A percentile compares a stretch with the other conserved stretches of the same genome.
Conservation (phyloP, 208 protist species). For the Leishmania martiniquensis region DNA sequence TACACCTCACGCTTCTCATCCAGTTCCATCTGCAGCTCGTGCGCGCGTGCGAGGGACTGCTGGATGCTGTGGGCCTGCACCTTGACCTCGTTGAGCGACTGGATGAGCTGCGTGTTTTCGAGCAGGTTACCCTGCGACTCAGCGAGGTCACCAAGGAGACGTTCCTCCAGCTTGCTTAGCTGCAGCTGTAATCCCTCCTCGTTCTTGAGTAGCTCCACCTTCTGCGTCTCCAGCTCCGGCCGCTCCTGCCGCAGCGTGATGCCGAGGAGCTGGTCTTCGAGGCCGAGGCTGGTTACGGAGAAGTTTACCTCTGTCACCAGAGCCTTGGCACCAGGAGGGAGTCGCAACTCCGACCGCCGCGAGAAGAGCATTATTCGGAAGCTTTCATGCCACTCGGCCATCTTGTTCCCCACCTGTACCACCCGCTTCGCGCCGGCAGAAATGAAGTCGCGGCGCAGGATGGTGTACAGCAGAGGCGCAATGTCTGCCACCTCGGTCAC, state of each 20-base stretch:
- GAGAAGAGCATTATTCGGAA: conserved; percentile 97
- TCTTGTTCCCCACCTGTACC: conserved; percentile 96
- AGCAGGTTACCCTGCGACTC: conserved; percentile 94
- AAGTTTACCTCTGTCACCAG: conserved; percentile 97
- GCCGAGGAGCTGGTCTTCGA: conserved; percentile 97
- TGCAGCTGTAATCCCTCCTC: conserved; percentile 96
- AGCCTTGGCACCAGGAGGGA: conserved; percentile 89
- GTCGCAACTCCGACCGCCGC: conserved; percentile 82
- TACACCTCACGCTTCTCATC: conserved; percentile 96
- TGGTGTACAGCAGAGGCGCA: conserved; percentile 94
- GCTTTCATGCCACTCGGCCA: conserved; percentile 96
- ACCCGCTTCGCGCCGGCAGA: conserved; percentile 89
- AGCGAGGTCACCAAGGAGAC: conserved; percentile 93
- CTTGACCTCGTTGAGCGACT: conserved; percentile 95
- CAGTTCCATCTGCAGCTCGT: conserved; percentile 89
- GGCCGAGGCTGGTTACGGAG: conserved; percentile 94
- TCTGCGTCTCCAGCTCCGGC: conserved; percentile 95
- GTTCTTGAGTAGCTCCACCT: conserved; percentile 92
- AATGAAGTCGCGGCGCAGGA: conserved; percentile 95
- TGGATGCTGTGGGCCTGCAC: conserved; percentile 86
- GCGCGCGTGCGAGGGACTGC: conserved; percentile 82
- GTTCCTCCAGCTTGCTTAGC: conserved; percentile 93
- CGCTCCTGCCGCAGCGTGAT: conserved; percentile 96
- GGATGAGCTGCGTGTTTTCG: conserved; percentile 95
- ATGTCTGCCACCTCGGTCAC: conserved; percentile 96